phyloP scores from a whole-genome alignment of 441 rosid genomes.

The Cnidoscolus chayamansa region DNA sequence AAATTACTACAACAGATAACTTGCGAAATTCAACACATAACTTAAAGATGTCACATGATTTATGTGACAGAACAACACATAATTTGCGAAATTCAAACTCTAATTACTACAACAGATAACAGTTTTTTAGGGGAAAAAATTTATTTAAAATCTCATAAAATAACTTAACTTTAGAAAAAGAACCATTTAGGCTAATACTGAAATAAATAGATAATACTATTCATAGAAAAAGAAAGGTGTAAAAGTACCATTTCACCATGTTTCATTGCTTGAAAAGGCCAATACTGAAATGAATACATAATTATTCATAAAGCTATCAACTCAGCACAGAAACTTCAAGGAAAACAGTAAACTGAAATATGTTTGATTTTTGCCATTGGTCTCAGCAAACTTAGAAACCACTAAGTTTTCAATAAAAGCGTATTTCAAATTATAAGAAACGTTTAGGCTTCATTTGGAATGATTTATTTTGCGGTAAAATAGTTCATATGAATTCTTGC shows the following conservation, averaged over 20 bases:
- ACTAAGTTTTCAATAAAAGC: background rate
- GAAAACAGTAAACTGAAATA: background rate
- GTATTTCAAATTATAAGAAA: background rate
- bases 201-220: too few species aligned
- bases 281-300: background rate
- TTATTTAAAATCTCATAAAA: background rate
- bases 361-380: background rate
- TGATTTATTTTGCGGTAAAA: too few species aligned
- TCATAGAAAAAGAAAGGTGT: too few species aligned
- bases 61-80: too few species aligned
- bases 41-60: too few species aligned
- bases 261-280: background rate
- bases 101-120: background rate
- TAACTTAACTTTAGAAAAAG: background rate
- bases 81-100: background rate
- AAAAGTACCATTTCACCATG: background rate
- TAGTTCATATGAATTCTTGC: too few species aligned
- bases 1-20: background rate
- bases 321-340: background rate
- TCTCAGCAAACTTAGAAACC: background rate
- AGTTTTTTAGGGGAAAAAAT: background rate
- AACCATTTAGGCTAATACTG: too few species aligned
- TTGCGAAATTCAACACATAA: too few species aligned
- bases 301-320: background rate
- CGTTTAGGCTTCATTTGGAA: background rate